Conservation (phyloP, 1,284 basidiomycete species). For the Ustilago nuda region DNA sequence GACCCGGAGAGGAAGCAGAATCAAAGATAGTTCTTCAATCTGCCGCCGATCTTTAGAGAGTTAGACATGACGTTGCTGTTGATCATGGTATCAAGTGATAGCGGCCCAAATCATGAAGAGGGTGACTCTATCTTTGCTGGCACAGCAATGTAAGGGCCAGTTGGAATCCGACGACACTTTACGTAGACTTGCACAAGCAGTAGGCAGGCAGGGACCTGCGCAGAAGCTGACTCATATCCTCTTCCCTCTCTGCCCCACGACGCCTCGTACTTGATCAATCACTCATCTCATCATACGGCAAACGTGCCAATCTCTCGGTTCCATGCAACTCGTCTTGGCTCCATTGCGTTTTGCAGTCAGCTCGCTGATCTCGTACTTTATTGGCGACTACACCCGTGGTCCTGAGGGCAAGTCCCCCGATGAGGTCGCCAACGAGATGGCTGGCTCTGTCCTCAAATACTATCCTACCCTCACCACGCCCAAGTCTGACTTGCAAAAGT, state of each 20-base stretch:
- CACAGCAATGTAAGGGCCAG: too few species aligned
- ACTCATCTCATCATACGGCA: neutral
- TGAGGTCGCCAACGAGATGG: slow-evolving; percentile 61
- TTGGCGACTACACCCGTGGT: slow-evolving; percentile 55
- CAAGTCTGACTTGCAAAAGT: slow-evolving; percentile 23
- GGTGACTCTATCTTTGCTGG: too few species aligned
- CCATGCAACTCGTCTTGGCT: neutral
- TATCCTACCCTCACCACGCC: slow-evolving; percentile 63
- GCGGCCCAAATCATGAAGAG: too few species aligned
- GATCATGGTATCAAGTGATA: too few species aligned
- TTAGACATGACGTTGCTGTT: too few species aligned
- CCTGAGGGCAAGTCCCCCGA: slow-evolving; percentile 41
- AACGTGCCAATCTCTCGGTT: neutral
- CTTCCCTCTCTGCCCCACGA: neutral
- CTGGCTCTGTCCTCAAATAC: slow-evolving; percentile 59
- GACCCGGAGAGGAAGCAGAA: neutral
- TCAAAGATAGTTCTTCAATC: too few species aligned
- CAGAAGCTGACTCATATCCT: slow-evolving; percentile 14
- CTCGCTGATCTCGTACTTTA: slow-evolving; percentile 59
- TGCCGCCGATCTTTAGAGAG: too few species aligned
- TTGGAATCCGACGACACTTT: neutral
- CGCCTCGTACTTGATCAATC: neutral
- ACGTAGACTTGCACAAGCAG: neutral
- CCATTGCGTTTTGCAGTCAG: slow-evolving; percentile 31
- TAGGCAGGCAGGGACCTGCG: neutral